Base-by-base conservation (phyloP, 352 stramenopile species). In the Phytopythium helicoides region DNA sequence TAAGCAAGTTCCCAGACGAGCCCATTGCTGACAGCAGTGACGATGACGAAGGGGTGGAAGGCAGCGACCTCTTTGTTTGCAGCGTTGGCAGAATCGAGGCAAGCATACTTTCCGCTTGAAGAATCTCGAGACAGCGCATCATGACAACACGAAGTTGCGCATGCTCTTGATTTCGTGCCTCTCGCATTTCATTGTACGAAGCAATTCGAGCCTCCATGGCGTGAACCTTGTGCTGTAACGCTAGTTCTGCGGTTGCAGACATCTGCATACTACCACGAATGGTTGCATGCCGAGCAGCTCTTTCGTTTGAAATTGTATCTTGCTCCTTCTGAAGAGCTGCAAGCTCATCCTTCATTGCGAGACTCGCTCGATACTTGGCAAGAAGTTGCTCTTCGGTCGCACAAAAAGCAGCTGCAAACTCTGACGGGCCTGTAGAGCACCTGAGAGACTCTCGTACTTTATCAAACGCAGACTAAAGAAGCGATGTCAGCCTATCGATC, bases 321-420 rank as follows among this genome's bases (percentile, higher is more conserved):
- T 70, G n/a, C 18, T 84, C 66, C 47, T 63, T 68, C 34, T 82
- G 64, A 8, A 88, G 39, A 6, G 49, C 35, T 10, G 62, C 58
- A 0, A 73, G 53, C 60, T 91, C 76, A 19, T 86, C 78, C 11
- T 79, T 56, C 2, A 91, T 51, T n/a, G 64, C 56, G 16, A 76
- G 34, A 11, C 72, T 81, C 18, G 71, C 62, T 35, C 79, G 76
- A 57, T 91, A 86, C 52, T 84, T 85, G 4, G 77, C 83, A 1
- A 91, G 52, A 5, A 91, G 53, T 41, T 85, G 69, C 45, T 88
- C 67, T 40, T 91, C 81, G 0, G 67, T 80, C 12, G 62, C 50
- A 7, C 71, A 63, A 44, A 90, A 90, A 25, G 68, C 50, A 9
- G 66, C 34, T n/a, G 81, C 65, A 33, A 88, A 87, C 3, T 56